Base-by-base conservation (phyloP, 306 rosid species). In the Glycyrrhiza uralensis region DNA sequence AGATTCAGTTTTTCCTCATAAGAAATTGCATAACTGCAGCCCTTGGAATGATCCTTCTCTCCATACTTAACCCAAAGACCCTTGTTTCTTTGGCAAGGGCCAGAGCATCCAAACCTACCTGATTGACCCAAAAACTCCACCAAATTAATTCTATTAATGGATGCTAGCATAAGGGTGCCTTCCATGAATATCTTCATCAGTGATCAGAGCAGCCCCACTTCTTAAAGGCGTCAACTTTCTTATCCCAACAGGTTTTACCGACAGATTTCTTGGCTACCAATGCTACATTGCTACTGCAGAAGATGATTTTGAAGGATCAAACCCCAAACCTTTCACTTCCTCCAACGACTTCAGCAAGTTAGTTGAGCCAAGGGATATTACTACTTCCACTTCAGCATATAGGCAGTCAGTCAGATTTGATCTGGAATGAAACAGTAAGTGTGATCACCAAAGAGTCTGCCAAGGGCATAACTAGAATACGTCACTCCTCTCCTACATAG, bases 161-260 rank as follows among this genome's bases (percentile, higher is more conserved):
- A 89, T 6, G n/a, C 1, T 30, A 29, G 9, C 80, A 89, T 71
- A 56, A 1, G 96, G 92, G 5, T 20, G 15, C 76, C 85, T 33
- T 38, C 6, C 14, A 23, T n/a, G 17, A 76, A 46, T 7, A 41
- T 24, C 13, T 6, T 83, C 83, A 12, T 86, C 86, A 22, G 79
- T 51, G 77, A 12, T 86, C 86, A 22, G 79, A 57, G 77, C 77
- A 89, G 6, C 95, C 95, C 89, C 87, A 89, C 10, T 59, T 76
- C 72, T 67, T 82, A 29, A 33, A 84, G 46, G 56, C 17, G 7
- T 78, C 63, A 1, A 82, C 64, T 55, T 84, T 89, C 7, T 50
- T 69, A 6, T 84, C 47, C 87, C 85, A 84, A 0, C 24, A 24
- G 18, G 84, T 35, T 63, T 76, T 38, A 0, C 29, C 17, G 56